Conservation (phyloP, 164 flowering plant genomes). For the Warburgia ugandensis region DNA sequence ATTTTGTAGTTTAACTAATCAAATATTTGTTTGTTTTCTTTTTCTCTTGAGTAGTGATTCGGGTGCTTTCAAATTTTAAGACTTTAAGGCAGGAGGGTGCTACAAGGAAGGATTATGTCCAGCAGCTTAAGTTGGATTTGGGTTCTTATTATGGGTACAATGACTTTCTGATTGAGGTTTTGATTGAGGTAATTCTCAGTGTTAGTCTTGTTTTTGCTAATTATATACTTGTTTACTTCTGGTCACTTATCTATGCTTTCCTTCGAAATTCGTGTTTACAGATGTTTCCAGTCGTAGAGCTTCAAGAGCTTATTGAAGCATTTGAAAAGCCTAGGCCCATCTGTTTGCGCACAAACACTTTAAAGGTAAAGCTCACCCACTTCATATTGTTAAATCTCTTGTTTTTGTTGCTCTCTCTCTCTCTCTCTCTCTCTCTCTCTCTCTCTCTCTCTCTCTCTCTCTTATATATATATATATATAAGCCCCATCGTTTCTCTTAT, state of each 20-base stretch:
- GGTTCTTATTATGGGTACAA: conserved; percentile 92
- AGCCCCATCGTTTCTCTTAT: too few relatives aligned
- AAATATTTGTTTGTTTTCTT: not conserved
- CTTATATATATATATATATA: too few relatives aligned
- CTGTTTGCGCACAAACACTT: conserved; percentile 78
- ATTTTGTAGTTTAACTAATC: not conserved
- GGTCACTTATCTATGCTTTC: too few relatives aligned
- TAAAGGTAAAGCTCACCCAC: conserved; percentile 81
- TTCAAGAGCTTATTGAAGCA: conserved; percentile 86
- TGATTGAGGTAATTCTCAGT: conserved; percentile 59
- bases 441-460: too few relatives aligned
- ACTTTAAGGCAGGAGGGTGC: conserved; percentile 63
- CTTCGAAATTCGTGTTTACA: too few relatives aligned
- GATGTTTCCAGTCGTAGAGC: conserved; percentile 89
- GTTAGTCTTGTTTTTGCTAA: not conserved
- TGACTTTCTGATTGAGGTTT: conserved; percentile 70
- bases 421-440: too few relatives aligned
- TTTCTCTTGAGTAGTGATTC: conserved; percentile 41
- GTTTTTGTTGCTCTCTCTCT: too few relatives aligned
- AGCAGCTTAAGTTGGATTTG: conserved; percentile 72
- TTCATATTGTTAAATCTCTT: too few relatives aligned
- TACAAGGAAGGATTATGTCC: conserved; percentile 65
- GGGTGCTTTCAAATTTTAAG: conserved; percentile 81
- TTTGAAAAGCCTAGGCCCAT: conserved; percentile 87
- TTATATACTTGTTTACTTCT: too few relatives aligned